Base-by-base conservation (phyloP, 257 asterid genomes). In the Solanum paucissectum region DNA sequence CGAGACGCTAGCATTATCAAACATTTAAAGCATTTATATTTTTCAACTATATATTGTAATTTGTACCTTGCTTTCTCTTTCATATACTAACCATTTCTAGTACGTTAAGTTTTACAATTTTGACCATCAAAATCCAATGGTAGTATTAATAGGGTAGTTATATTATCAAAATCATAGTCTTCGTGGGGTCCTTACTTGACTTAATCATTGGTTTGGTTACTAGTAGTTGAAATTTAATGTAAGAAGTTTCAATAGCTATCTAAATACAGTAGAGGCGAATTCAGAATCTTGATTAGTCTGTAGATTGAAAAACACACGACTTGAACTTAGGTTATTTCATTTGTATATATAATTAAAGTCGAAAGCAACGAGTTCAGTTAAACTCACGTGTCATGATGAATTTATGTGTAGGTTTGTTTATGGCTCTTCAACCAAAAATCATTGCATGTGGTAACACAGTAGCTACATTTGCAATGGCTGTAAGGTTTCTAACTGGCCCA, bases 351-450 rank as follows among this genome's bases (percentile, higher is more conserved):
- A 33, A 71, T 16, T 32, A 71, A 20, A 5, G 4, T 0, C 1
- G 1, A 20, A 74, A 73, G 3, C 3, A 36, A 73, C 1, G 10
- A 5, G 2, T 36, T 37, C 55, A 37, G 20, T 37, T 74, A 37
- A 37, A 37, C 0, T 21, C 21, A 37, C 2, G n/a, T 10, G 5
- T 11, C 87, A 82, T 5, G 84, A 66, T 87, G 21, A 27, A 9
- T 88, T 49, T 86, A 38, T 86, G 75, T 89, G 77, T 91, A 97
- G 99, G 99, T 88, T 91, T 97, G 91, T 97, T 97, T 90, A 97
- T 97, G 99, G 99, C 99, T 76, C 97, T 97, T 46, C 99, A 96
- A 86, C 99, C 99, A 29, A 95, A 96, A 92, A 90, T 96, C 49
- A 96, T 96, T n/a, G 98, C 99, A 76, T 96, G 99, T 89, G 99